Conservation (phyloP, 768 basidiomycete genomes). For the Cystofilobasidium capitatum region DNA sequence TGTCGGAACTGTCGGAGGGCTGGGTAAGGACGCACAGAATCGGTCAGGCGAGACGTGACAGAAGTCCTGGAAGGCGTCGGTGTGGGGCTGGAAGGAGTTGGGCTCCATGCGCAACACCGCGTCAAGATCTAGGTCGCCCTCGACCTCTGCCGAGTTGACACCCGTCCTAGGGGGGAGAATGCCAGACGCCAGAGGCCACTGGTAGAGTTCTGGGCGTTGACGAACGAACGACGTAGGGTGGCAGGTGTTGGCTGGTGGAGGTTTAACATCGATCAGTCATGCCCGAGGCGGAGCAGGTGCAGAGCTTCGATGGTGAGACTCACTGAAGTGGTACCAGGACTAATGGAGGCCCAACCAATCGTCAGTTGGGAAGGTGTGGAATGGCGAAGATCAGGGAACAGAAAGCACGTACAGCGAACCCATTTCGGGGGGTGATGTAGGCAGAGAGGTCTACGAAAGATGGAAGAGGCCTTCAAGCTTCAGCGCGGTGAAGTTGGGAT, state of each 20-base stretch:
- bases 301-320: too few relatives aligned
- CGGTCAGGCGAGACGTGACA: slow-evolving; percentile 4
- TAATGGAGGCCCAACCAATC: background rate
- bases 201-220: background rate
- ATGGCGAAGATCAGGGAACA: background rate
- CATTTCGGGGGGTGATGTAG: background rate
- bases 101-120: background rate
- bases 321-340: slow-evolving; percentile 15
- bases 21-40: slow-evolving; percentile 12
- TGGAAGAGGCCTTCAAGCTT: background rate
- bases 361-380: too few relatives aligned
- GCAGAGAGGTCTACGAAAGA: background rate
- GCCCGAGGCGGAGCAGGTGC: background rate
- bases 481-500: too few relatives aligned
- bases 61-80: slow-evolving; percentile 2
- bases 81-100: background rate
- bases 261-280: too few relatives aligned
- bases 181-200: background rate
- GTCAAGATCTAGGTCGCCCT: background rate
- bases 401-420: background rate
- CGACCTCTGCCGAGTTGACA: background rate
- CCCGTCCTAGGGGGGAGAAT: slow-evolving; percentile 13
- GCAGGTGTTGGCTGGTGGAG: slow-evolving; percentile 17
- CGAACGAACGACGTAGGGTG: slow-evolving; percentile 3
- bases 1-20: background rate